A percentile compares a stretch with the other conserved stretches of the same genome.
phyloP scores from a whole-genome alignment of 2,329 filamentous ascomycete species.

The Colletotrichum sp. region DNA sequence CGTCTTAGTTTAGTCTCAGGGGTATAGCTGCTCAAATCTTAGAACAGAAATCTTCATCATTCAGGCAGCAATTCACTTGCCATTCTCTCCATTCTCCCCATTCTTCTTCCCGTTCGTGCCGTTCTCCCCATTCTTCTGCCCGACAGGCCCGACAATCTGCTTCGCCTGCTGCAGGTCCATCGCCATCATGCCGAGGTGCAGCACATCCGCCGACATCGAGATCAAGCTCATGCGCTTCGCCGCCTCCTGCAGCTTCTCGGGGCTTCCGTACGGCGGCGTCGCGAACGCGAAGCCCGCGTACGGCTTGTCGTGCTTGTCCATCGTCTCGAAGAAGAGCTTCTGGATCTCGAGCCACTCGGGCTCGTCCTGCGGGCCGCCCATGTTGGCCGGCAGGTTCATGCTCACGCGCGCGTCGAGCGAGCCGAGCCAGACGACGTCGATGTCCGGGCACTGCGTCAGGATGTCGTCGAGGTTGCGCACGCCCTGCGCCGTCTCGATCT shows the following conservation, averaged over 20 bases:
- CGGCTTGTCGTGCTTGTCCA: slow-evolving; percentile 53
- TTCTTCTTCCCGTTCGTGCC: neutral
- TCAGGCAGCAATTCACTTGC: neutral
- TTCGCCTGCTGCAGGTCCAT: slow-evolving; percentile 21
- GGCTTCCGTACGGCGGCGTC: slow-evolving; percentile 26
- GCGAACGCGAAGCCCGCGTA: slow-evolving; percentile 35
- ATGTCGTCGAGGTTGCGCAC: slow-evolving; percentile 54
- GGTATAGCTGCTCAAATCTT: neutral
- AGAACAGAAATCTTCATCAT: neutral
- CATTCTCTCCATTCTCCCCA: neutral
- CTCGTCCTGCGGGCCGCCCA: slow-evolving; percentile 35
- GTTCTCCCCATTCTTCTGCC: neutral
- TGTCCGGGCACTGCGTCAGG: slow-evolving; percentile 47
- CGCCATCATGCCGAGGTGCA: slow-evolving; percentile 25
- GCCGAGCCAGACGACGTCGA: slow-evolving; percentile 53
- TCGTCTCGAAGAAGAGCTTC: slow-evolving; percentile 38
- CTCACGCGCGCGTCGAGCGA: slow-evolving; percentile 45
- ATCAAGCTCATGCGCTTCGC: slow-evolving; percentile 30
- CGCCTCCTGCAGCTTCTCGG: slow-evolving; percentile 27
- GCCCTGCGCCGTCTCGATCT: slow-evolving; percentile 47
- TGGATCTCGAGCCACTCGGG: slow-evolving; percentile 45
- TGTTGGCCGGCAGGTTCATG: slow-evolving; percentile 44
- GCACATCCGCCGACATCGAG: slow-evolving; percentile 25
- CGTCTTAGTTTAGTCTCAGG: neutral
- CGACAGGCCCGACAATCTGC: neutral